Conservation (phyloP, 2,329 filamentous ascomycete species). For the Cryoendolithus antarcticus region DNA sequence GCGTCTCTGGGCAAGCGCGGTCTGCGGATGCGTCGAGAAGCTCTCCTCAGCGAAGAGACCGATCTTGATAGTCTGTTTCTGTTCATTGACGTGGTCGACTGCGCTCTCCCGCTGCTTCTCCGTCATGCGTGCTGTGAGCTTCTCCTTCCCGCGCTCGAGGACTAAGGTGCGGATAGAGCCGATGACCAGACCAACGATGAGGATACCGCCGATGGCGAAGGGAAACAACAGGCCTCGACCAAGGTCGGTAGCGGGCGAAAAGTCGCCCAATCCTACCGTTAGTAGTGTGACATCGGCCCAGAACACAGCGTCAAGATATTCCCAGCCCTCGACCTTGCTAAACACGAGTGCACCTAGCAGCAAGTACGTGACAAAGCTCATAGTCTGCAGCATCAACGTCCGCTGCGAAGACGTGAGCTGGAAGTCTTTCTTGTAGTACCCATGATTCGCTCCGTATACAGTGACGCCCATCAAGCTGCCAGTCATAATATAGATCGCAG, state of each 20-base stretch:
- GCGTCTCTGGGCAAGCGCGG: constrained; percentile 25
- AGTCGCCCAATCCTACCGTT: constrained; percentile 43
- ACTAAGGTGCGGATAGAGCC: constrained; percentile 40
- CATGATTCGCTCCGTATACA: constrained; percentile 41
- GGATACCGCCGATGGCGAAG: constrained; percentile 42
- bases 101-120: constrained; percentile 36
- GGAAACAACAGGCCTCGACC: constrained; percentile 41
- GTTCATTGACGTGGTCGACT: constrained; percentile 26
- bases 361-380: constrained; percentile 36
- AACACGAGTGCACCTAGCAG: constrained; percentile 36
- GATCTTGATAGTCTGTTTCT: constrained; percentile 31
- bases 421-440: constrained; percentile 45
- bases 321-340: constrained; percentile 39
- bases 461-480: constrained; percentile 43
- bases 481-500: constrained; percentile 44
- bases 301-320: constrained; percentile 42
- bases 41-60: constrained; percentile 27
- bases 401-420: constrained; percentile 43
- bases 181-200: constrained; percentile 43
- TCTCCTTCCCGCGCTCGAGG: constrained; percentile 38
- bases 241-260: constrained; percentile 36
- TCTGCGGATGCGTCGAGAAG: constrained; percentile 30
- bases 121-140: constrained; percentile 37
- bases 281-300: constrained; percentile 45
- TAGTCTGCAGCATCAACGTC: constrained; percentile 43